Evolutionary conservation across 129 eudicot genomes (phyloP).

Genomic region (Gnaphalium uliginosum): DNA sequence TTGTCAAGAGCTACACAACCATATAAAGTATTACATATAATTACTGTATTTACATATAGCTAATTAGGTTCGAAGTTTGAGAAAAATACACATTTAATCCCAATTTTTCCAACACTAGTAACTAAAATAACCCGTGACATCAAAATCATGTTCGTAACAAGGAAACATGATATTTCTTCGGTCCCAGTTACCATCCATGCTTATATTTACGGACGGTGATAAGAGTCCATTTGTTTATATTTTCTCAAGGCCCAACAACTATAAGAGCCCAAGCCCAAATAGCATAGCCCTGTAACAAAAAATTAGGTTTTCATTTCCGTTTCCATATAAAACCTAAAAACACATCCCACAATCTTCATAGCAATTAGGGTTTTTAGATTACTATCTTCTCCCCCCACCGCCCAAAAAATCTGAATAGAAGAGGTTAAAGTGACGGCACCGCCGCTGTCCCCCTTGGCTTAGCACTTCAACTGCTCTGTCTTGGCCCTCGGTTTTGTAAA

Average conservation of each 20-base stretch:
- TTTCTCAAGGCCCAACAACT: not conserved
- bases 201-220: too few species aligned
- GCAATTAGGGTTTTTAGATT: constrained; percentile 30
- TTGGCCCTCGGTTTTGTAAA: constrained; percentile 82
- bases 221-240: too few species aligned
- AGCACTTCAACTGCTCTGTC: constrained; percentile 31
- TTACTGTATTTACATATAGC: too few species aligned
- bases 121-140: too few species aligned
- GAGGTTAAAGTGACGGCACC: constrained; percentile 93
- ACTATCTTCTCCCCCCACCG: not conserved
- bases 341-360: not conserved
- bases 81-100: too few species aligned
- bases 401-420: constrained; percentile 35
- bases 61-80: too few species aligned
- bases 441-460: constrained; percentile 79
- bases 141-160: too few species aligned
- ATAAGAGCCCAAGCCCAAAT: not conserved
- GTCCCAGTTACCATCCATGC: too few species aligned
- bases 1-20: too few species aligned
- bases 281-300: not conserved
- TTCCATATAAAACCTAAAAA: constrained; percentile 5
- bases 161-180: too few species aligned
- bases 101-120: too few species aligned
- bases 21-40: too few species aligned
- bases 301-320: constrained; percentile 5